Percentiles rank a stretch among this genome's conserved stretches.
Evolutionary conservation across 371 early-diverging fungal species (phyloP).

Genomic region (Pancytospora philotis): DNA sequence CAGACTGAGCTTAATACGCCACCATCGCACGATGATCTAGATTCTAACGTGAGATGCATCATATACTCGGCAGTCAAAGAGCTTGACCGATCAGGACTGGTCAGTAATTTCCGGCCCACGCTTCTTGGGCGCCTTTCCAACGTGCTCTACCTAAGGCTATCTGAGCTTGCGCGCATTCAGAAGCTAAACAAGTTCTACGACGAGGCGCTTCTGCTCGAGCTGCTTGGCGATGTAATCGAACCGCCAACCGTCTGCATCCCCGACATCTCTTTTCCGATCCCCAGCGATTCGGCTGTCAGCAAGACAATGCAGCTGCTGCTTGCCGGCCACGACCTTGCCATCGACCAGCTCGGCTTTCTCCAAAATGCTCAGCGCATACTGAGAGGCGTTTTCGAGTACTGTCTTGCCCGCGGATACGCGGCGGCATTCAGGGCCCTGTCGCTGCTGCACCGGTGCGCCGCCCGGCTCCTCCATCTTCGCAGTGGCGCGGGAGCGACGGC

Average conservation of each 20-base stretch:
- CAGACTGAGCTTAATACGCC: not conserved
- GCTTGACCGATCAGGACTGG: not conserved
- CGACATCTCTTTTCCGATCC: not conserved
- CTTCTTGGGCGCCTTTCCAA: not conserved
- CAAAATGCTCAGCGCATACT: not conserved
- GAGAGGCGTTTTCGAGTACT: not conserved
- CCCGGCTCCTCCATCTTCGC: too few relatives aligned
- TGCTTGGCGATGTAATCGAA: not conserved
- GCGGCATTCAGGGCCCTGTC: not conserved
- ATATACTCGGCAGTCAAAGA: not conserved
- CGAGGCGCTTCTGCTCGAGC: not conserved
- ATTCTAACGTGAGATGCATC: not conserved
- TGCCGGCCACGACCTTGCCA: not conserved
- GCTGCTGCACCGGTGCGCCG: not conserved
- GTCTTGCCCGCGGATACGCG: not conserved
- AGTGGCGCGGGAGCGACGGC: too few relatives aligned
- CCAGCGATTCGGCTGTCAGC: not conserved
- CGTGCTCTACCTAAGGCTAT: not conserved
- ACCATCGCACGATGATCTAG: not conserved
- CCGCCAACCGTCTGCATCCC: not conserved
- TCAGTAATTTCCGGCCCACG: not conserved
- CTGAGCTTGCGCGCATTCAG: not conserved
- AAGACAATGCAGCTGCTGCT: not conserved
- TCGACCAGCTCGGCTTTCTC: not conserved
- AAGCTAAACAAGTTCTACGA: not conserved